Percentiles rank a stretch among this genome's conserved stretches.
These are phyloP conservation scores for Arthroderma sp. DNA, from an alignment of 2,329 filamentous ascomycete species.

Conservation along the genomic window DNA sequence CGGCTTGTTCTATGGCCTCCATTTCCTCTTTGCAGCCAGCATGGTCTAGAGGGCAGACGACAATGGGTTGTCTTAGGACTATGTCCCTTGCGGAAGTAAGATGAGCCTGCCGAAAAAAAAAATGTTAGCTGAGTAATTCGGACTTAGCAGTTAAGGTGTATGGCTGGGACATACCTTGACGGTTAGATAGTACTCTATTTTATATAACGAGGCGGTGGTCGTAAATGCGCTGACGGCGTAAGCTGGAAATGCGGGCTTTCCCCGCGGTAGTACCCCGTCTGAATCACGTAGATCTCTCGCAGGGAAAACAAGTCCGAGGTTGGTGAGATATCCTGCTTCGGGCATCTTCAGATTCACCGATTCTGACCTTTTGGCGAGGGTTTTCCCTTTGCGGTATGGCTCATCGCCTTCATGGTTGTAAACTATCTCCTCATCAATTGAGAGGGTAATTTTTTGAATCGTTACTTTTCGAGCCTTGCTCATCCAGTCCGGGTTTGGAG, in stretches of 20 bases:
- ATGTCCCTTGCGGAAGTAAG: conserved; percentile 83
- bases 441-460: conserved; percentile 85
- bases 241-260: conserved; percentile 75
- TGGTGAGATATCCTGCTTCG: conserved; percentile 84
- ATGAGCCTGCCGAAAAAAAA: conserved; percentile 51
- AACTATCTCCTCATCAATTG: conserved; percentile 96
- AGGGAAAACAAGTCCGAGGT: conserved; percentile 81
- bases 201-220: conserved; percentile 86
- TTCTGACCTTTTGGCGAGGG: conserved; percentile 72
- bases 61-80: conserved; percentile 75
- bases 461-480: conserved; percentile 82
- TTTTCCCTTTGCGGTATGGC: conserved; percentile 78
- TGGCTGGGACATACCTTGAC: conserved; percentile 60
- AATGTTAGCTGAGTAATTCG: not conserved
- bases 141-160: conserved; percentile 9
- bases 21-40: conserved; percentile 96
- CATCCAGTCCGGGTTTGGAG: conserved; percentile 84
- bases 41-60: conserved; percentile 90
- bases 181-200: conserved; percentile 92
- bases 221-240: conserved; percentile 87
- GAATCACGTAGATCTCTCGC: conserved; percentile 75
- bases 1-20: conserved; percentile 93
- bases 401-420: conserved; percentile 97
- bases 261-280: conserved; percentile 75
- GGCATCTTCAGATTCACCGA: conserved; percentile 72